Evolutionary conservation across 768 basidiomycete species (phyloP), one percentile per base, ranked within the genome.

Genomic region (Russula abietina): DNA sequence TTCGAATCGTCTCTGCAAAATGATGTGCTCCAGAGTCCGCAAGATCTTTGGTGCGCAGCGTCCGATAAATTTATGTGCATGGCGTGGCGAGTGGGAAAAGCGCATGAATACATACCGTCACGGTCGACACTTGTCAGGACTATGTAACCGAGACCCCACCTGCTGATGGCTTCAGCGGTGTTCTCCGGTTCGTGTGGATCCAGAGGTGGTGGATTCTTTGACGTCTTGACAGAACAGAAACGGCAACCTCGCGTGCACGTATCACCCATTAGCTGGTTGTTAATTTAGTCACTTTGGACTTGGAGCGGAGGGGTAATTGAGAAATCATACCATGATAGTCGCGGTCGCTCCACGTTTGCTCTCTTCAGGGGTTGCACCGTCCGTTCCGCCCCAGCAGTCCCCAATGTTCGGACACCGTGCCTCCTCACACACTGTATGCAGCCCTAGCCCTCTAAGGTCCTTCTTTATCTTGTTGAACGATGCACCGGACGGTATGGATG

Each of bases 361-460:
- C 59, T 90, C 89, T 61, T 81, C 82, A 57, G 86, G 85, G 8
- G 82, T 84, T 46, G 74, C 78, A 53, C 79, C 83, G 36, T 82
- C 78, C 69, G 86, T 87, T 10, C 94, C 94, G 46, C 97, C 93
- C 97, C 97, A 99, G 70, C 97, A 99, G 71, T 98, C 96, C n/a
- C 96, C 97, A 60, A 99, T 98, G 70, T 99, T 99, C 0, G 97
- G 97, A 78, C 97, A 99, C 65, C 95, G 83, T 39, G 97, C 97
- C 73, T 99, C 97, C 75, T 99, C 97, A 70, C 97, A 99, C 2
- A 99, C 97, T 0, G 97, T 99, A 70, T 97, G 93, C 53, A 99
- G 78, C 9, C 84, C 84, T 2, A 99, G 81, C 2, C 95, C 96
- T 57, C 97, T 80, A 16, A 99, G 80, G 74, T 99, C 97, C 68